Evolutionary conservation across 108 stramenopile genomes (phyloP), one percentile per base, ranked within the genome.

Genomic region (Cyclotella baltica): DNA sequence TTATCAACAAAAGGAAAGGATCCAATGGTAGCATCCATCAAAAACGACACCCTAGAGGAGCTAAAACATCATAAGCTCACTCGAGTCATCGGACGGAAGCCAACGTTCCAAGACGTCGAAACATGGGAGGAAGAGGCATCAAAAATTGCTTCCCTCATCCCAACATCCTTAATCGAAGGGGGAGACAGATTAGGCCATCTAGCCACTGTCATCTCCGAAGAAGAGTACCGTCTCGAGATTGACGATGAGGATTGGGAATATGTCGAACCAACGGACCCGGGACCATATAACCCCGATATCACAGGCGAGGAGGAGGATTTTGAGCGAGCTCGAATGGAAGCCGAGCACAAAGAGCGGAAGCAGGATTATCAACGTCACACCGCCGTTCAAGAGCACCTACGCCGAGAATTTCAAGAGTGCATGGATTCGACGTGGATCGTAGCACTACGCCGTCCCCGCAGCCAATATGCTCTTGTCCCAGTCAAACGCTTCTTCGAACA

Each of bases 101-200:
- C 38, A 2, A 64, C 30, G 1, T 10, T 2, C 1, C 63, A 64
- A 43, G 63, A 64, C 23, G 38, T 43, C 4, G 63, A 64, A 2
- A 40, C 22, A 23, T 64, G 63, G 63, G 63, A 40, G 15, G 63
- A 64, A 64, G 63, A 64, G 37, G 63, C 40, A 15, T n/a, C 63
- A 1, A 3, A 64, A 43, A 23, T 19, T 3, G 38, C 59, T 34
- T 20, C 38, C 23, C 40, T 27, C 1, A 64, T 64, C 63, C 40
- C 40, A 38, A 43, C 22, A 23, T 13, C 2, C 3, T 23, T 25
- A 15, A 33, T 43, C 31, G 23, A 18, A 23, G 38, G 37, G 0
- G 38, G 63, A 4, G 6, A 23, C 9, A 3, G 4, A 23, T 4
- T 33, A 10, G 37, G 63, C 0, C 63, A 40, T 18, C 63, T 64